phyloP scores from a whole-genome alignment of 164 flowering plant genomes.

The Dillenia turbinata region DNA sequence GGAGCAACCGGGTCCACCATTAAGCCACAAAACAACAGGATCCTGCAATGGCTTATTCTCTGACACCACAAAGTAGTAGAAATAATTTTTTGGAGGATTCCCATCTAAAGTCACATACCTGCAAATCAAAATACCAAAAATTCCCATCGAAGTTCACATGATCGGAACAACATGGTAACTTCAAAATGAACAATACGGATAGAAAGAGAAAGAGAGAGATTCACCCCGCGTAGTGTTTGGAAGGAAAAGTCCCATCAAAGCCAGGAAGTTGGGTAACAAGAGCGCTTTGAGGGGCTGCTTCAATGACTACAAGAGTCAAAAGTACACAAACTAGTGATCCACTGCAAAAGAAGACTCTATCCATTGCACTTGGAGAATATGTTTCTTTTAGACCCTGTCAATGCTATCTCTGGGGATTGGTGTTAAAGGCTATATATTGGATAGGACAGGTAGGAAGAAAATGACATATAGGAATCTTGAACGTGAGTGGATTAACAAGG shows the following conservation, averaged over 20 bases:
- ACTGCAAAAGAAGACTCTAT: background rate
- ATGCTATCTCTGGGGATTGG: no score
- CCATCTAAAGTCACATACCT: conserved; percentile 79
- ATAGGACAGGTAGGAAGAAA: no score
- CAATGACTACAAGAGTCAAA: conserved; percentile 1
- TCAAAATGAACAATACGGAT: background rate
- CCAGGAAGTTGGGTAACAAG: conserved; percentile 68
- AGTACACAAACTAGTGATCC: background rate
- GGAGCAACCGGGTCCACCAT: conserved; percentile 98
- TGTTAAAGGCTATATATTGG: no score
- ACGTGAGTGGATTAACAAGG: no score
- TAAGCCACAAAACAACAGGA: conserved; percentile 94
- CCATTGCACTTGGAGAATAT: no score
- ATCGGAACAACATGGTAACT: conserved; percentile 1
- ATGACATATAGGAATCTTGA: no score
- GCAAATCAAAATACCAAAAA: conserved; percentile 13
- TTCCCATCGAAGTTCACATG: background rate
- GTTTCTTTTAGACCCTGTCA: no score
- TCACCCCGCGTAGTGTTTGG: conserved; percentile 90
- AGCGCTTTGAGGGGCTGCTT: conserved; percentile 57
- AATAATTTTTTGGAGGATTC: conserved; percentile 56
- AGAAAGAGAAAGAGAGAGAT: background rate
- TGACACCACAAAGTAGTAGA: conserved; percentile 75
- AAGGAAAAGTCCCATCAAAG: conserved; percentile 69
- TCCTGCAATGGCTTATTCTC: conserved; percentile 69